Evolutionary conservation across 805 yeast species (phyloP), one percentile per base, ranked within the genome.

Genomic region (Candida sanyiensis): DNA sequence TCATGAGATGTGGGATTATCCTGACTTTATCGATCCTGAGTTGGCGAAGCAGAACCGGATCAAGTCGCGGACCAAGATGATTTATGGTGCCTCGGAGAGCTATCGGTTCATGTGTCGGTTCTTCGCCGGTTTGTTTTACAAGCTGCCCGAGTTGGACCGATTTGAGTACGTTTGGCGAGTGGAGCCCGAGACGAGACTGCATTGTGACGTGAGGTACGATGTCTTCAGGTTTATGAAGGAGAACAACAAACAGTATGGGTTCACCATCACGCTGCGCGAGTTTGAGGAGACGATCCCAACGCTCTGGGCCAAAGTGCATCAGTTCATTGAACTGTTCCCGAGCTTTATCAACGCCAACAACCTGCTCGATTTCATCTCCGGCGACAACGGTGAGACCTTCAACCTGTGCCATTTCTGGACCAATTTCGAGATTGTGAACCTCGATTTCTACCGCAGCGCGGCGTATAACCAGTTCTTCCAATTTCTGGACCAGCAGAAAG

Each of bases 211-310:
- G 41, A 69, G 69, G 78, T 50, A 52, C 31, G 56, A 52, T 37
- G 79, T 87, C 39, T 73, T 76, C 65, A 67, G 75, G 30, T 87
- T 81, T 61, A 70, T 80, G 51, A 61, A 67, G 39, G 62, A 67
- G 34, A 81, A 83, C 57, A 65, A 74, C 51, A 82, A 81, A 64
- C 72, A 67, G 46, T 86, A 85, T 56, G 83, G 83, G 6, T 85
- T 81, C 63, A 77, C 93, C 31, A 80, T 85, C 45, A 69, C 89
- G 5, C 67, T 85, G 50, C 79, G 80, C 21, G 94, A 85, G 61
- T 83, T 78, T 60, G 62, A 61, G 19, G 75, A 75, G 18, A 49
- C 38, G 3, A 35, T 35, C 20, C 23, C 24, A 11, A 29, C 23
- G 3, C 20, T 35, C 35, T 77, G 81, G 81, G 49, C 52, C 5